A percentile compares a stretch with the other conserved stretches of the same genome.
Evolutionary conservation across 2,329 filamentous ascomycete species (phyloP).

Genomic region (Scolecobasidium constrictum): DNA sequence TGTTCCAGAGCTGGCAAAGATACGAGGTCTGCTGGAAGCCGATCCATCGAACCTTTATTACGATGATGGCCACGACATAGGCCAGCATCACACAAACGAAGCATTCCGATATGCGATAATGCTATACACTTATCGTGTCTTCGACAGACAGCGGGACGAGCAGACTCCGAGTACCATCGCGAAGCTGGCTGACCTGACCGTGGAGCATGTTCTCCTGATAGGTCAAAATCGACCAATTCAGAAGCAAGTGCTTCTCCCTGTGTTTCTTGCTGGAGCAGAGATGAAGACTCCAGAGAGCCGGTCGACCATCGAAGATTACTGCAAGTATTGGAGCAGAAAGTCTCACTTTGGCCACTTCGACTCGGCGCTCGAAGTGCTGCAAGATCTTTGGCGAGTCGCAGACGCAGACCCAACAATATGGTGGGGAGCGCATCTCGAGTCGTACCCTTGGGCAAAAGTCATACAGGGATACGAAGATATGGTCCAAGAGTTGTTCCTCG

Average conservation of each 20-base stretch:
- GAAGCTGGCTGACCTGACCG: neutral
- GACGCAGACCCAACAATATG: neutral
- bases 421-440: too few species aligned
- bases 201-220: neutral
- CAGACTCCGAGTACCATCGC: neutral
- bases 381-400: constrained; percentile 2
- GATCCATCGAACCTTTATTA: neutral
- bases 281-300: constrained; percentile 12
- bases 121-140: neutral
- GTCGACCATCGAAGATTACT: neutral
- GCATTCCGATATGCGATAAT: neutral
- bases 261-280: constrained; percentile 25
- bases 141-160: neutral
- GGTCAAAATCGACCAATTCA: constrained; percentile 15
- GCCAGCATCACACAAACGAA: neutral
- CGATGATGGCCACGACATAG: neutral
- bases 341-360: constrained; percentile 1
- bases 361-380: neutral
- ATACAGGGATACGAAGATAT: too few species aligned
- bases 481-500: too few species aligned
- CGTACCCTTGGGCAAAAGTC: too few species aligned
- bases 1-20: neutral
- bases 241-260: constrained; percentile 27
- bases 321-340: neutral
- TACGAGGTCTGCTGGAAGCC: neutral